Evolutionary conservation across 148 eudicot species (phyloP).

Genomic region (Heliamphora exappendiculata): DNA sequence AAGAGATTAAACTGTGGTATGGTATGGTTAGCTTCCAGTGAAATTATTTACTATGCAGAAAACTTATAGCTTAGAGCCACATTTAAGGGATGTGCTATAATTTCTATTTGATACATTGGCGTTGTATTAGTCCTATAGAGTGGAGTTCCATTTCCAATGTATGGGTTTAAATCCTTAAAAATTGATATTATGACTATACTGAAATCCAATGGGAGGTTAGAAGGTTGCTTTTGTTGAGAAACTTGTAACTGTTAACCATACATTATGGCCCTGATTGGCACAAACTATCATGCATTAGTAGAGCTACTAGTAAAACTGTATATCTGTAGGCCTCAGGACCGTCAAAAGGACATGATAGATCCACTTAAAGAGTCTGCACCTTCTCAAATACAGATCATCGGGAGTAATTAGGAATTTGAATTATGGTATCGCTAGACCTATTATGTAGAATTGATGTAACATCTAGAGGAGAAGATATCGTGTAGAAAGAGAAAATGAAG

Average conservation of each 20-base stretch:
- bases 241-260: neutral
- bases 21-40: neutral
- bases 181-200: neutral
- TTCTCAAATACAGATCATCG: too few species aligned
- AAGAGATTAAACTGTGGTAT: neutral
- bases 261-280: neutral
- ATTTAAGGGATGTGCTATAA: neutral
- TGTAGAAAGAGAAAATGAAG: neutral
- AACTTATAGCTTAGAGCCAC: neutral
- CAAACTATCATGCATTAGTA: neutral
- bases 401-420: too few species aligned
- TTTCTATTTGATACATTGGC: too few species aligned
- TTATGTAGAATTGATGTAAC: neutral
- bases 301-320: too few species aligned
- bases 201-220: neutral
- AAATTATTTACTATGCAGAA: neutral
- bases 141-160: neutral
- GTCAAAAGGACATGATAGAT: too few species aligned
- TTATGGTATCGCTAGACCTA: too few species aligned
- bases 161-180: neutral
- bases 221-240: neutral
- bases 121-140: too few species aligned
- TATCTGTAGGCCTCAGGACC: too few species aligned
- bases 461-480: neutral
- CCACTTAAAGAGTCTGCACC: too few species aligned